phyloP scores from a whole-genome alignment of 345 rosid species.

The Cardamine resedifolia region DNA sequence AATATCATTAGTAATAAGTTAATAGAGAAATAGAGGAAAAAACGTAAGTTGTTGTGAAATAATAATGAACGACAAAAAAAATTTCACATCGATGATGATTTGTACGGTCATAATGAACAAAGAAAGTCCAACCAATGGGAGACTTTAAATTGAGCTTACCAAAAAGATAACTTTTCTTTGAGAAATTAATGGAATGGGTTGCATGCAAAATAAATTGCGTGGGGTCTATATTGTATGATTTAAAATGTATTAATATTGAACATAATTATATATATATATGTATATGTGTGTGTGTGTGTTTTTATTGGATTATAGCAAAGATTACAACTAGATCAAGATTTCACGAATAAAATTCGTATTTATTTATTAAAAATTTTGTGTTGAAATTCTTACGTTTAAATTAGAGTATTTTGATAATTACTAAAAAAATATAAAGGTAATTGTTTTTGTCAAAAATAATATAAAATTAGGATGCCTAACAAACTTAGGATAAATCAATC shows the following conservation, averaged over 20 bases:
- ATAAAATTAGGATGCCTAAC: neutral
- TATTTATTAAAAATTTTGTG: neutral
- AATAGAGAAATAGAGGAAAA: neutral
- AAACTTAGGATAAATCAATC: neutral
- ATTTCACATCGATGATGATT: slow-evolving; percentile 16
- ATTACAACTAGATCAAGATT: too few relatives aligned
- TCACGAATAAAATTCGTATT: too few relatives aligned
- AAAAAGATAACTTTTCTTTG: slow-evolving; percentile 27
- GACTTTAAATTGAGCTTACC: slow-evolving; percentile 34
- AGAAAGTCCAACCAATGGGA: slow-evolving; percentile 31
- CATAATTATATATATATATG: too few relatives aligned
- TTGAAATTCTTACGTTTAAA: neutral
- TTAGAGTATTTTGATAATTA: too few relatives aligned
- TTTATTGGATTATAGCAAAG: too few relatives aligned
- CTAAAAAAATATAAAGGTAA: too few relatives aligned
- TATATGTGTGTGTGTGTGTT: too few relatives aligned
- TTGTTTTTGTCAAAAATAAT: neutral
- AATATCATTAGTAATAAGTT: neutral
- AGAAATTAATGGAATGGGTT: slow-evolving; percentile 23
- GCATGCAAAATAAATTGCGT: slow-evolving; percentile 30
- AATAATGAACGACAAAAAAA: neutral
- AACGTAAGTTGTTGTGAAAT: neutral
- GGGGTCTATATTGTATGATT: slow-evolving; percentile 15
- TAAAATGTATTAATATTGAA: too few relatives aligned
- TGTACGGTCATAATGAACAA: slow-evolving; percentile 15